Base-by-base conservation (phyloP, 306 rosid species). In the Carpinus fangiana region DNA sequence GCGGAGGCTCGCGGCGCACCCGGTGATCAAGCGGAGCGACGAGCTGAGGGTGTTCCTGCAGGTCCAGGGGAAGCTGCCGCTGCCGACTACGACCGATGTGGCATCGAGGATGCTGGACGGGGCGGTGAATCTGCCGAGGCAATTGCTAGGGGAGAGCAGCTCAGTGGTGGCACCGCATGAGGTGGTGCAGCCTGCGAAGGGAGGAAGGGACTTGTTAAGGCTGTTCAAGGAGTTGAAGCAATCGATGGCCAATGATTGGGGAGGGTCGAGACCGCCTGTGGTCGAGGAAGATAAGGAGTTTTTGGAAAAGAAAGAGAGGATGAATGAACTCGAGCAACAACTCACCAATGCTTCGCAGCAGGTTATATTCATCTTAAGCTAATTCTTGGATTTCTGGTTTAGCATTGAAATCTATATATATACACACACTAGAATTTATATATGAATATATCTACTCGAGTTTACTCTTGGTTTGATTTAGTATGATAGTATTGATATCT, bases 41-140 rank as follows among this genome's bases (percentile, higher is more conserved):
- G 99, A 91, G 79, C 72, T 95, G 79, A 91, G 81, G 84, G 69
- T 89, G 70, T 95, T 95, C 78, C 78, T 93, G 79, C 93, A 90
- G 84, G 97, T 84, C 17, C 82, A 88, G 60, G 96, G 98, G 87
- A 86, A 78, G 84, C 82, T 89, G 34, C 97, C 93, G 6, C 73
- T 93, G 84, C 74, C 81, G 2, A 79, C 72, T 41, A 86, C 84
- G 14, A 93, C 89, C 0, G 98, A 93, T 5, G 90, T 91, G 26
- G 93, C 94, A 0, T 95, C 99, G 3, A 83, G 98, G 81, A 91
- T 95, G 99, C 92, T 95, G 1, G 99, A 95, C 18, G 98, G 98
- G 41, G 99, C 98, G 0, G 94, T 86, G 81, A 93, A 86, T 80
- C 86, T 95, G 6, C 98, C 99, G 0, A 82, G 80, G 83, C 99